Percentiles rank a stretch among this genome's conserved stretches.
phyloP scores from a whole-genome alignment of 345 rosid genomes.

The Brassica rapa region DNA sequence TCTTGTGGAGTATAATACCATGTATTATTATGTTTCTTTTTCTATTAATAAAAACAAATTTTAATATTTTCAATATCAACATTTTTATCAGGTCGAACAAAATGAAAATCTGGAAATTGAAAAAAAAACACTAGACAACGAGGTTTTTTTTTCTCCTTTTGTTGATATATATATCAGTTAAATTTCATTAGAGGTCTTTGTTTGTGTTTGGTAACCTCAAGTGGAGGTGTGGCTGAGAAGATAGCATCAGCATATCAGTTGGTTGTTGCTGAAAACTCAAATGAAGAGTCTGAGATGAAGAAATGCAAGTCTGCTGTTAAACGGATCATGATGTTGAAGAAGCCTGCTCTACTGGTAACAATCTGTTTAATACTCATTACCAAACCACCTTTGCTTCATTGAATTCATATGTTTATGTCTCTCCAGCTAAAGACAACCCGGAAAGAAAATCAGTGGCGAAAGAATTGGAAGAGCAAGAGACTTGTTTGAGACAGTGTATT shows the following conservation, averaged over 20 bases:
- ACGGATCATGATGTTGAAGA: constrained; percentile 60
- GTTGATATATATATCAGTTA: not conserved
- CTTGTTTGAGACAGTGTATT: constrained; percentile 58
- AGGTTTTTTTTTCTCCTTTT: not conserved
- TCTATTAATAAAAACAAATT: constrained; percentile 1
- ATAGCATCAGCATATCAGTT: constrained; percentile 83
- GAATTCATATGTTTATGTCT: not conserved
- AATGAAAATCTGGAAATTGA: constrained; percentile 16
- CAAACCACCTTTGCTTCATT: not conserved
- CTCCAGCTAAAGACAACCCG: constrained; percentile 59
- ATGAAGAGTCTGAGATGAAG: constrained; percentile 79
- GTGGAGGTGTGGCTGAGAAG: constrained; percentile 85
- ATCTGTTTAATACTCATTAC: not conserved
- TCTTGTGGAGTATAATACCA: constrained; percentile 10
- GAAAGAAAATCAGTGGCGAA: constrained; percentile 61
- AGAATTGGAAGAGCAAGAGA: constrained; percentile 72
- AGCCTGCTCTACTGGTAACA: constrained; percentile 65
- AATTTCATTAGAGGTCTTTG: not conserved
- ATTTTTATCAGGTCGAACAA: constrained; percentile 31
- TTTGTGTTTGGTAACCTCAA: constrained; percentile 39
- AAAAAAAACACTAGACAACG: not conserved
- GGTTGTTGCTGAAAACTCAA: constrained; percentile 67
- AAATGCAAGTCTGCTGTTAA: constrained; percentile 74
- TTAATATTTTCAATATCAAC: not conserved
- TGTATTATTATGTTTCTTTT: constrained; percentile 15